These are phyloP conservation scores for Erythrophleum fordii DNA, from an alignment of 306 rosid genomes.

Conservation along the genomic window DNA sequence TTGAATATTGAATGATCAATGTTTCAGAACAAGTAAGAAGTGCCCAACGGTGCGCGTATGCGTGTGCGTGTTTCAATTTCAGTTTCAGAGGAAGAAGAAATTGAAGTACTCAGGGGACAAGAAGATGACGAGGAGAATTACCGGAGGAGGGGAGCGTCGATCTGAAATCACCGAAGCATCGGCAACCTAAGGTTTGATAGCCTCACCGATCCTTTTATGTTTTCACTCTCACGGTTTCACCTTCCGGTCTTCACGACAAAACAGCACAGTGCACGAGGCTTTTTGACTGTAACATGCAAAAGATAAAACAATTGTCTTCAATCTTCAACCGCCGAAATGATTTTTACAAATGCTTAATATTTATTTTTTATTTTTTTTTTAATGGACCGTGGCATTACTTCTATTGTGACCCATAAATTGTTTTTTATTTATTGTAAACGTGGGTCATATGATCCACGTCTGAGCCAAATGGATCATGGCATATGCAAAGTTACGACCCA, in stretches of 20 bases:
- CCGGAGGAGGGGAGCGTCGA: background rate
- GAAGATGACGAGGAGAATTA: background rate
- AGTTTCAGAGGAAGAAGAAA: background rate
- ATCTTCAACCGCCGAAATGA: too few species aligned
- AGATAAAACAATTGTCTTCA: too few species aligned
- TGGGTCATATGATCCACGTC: too few species aligned
- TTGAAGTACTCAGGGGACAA: background rate
- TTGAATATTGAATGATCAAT: background rate
- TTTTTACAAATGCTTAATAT: too few species aligned
- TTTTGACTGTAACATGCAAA: too few species aligned
- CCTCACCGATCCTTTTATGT: background rate
- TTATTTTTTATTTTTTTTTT: too few species aligned
- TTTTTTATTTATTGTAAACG: too few species aligned
- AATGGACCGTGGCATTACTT: too few species aligned
- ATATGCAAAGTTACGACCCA: too few species aligned
- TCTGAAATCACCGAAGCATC: slow-evolving; percentile 1
- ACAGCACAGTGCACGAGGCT: background rate
- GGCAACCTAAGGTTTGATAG: background rate
- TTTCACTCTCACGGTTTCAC: background rate
- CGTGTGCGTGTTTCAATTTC: too few species aligned
- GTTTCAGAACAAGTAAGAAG: background rate
- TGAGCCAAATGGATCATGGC: too few species aligned
- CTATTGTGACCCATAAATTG: too few species aligned
- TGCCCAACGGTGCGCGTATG: background rate
- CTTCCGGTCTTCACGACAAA: slow-evolving; percentile 2